Evolutionary conservation across 305 asterid species (phyloP), one percentile per base, ranked within the genome.

Genomic region (Salvia sclarea): DNA sequence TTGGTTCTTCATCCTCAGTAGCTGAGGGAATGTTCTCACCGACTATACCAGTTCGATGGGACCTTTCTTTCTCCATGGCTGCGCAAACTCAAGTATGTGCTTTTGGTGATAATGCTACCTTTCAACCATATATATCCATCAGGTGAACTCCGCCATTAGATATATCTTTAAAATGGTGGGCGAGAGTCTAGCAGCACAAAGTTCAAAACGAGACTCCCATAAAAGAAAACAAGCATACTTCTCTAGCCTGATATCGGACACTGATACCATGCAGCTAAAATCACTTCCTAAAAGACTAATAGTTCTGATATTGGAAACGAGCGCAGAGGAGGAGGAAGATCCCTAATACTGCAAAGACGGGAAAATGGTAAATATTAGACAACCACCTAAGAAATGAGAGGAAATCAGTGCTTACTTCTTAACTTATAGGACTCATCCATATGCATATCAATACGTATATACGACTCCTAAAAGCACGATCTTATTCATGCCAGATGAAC

Each of bases 1-100:
- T 71, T 28, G 79, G 71, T 70, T 77, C 83, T 76, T 76, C 79
- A 52, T 69, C 76, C 70, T 75, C 85, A 24, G 70, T 31, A 18
- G 84, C 66, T 55, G 82, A 76, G 82, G 62, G 56, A 60, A 53
- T 61, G 66, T 70, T 77, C 61, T 43, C 76, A 64, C 47, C 16
- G 9, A 41, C 77, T 68, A 67, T 75, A 56, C 66, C 76, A 67
- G 78, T 71, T 76, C 77, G 79, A 65, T 58, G 76, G 61, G 81
- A 58, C 28, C 54, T 79, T 58, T 83, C 82, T 70, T 78, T 81
- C 62, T 85, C 90, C 89, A 83, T 86, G 71, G 37, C 62, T 61
- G 47, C 16, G 30, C 56, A 68, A 66, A 71, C 53, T 45, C 70
- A n/a, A n/a, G n/a, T 50, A 28, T 55, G 55, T 28, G 57, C 50